Conservation (phyloP, 495 filamentous ascomycete species). For the Hyaloscypha hepaticicola region DNA sequence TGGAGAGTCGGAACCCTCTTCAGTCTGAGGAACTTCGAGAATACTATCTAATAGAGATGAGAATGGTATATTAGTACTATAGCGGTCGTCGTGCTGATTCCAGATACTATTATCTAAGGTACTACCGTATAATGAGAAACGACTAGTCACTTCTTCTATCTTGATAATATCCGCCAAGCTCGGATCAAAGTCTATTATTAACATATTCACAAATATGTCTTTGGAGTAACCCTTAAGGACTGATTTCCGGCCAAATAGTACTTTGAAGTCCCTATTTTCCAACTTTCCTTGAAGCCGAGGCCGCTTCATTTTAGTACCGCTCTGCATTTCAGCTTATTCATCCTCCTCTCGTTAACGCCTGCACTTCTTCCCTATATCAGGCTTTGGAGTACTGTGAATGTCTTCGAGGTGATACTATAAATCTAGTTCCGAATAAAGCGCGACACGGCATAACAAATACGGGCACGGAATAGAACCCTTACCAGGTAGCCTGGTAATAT, state of each 20-base stretch:
- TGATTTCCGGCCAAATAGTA: constrained; percentile 9
- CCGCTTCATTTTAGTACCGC: constrained; percentile 19
- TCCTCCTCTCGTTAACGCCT: constrained; percentile 14
- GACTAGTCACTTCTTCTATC: constrained; percentile 13
- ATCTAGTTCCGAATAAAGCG: constrained; percentile 22
- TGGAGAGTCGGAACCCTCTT: constrained; percentile 7
- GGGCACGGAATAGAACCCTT: background rate
- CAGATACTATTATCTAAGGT: constrained; percentile 11
- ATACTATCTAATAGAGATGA: constrained; percentile 14
- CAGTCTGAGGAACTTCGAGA: constrained; percentile 18
- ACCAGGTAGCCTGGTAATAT: constrained; percentile 1
- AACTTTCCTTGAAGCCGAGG: constrained; percentile 21
- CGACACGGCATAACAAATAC: constrained; percentile 17
- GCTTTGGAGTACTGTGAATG: constrained; percentile 24
- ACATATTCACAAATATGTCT: constrained; percentile 14
- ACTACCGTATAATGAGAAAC: constrained; percentile 15
- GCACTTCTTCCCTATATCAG: constrained; percentile 19
- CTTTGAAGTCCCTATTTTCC: constrained; percentile 20
- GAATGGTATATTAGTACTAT: constrained; percentile 13
- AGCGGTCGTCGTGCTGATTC: constrained; percentile 6
- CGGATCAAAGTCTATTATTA: constrained; percentile 9
- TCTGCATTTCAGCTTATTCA: constrained; percentile 18
- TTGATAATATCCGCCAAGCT: constrained; percentile 3
- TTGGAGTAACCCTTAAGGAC: constrained; percentile 8
- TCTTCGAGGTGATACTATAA: constrained; percentile 24